Base-by-base conservation (phyloP, 352 stramenopile species). In the Phytophthora colocasiae region DNA sequence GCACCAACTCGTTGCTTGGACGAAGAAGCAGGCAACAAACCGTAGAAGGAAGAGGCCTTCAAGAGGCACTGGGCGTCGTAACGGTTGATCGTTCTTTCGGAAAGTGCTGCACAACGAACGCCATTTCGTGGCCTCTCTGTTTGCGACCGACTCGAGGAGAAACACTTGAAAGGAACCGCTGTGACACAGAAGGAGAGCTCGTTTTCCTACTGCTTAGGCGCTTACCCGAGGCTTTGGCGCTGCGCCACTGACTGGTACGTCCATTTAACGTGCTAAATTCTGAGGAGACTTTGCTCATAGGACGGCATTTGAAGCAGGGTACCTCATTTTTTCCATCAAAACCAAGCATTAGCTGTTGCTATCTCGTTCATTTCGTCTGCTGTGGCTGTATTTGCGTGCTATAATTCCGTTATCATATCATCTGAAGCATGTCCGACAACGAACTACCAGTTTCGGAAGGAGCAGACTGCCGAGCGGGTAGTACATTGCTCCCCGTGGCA, bases 401-500 rank as follows among this genome's bases (percentile, higher is more conserved):
- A 41, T 41, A 41, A 17, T 41, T 41, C 36, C 17, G 2, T 31
- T 36, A 36, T 36, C 14, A 3, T 14, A 36, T 10, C 31, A 55
- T 7, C 27, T 64, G 29, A 3, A 65, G 36, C 12, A 80, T 81
- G 69, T 52, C 46, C 6, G 36, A 61, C 12, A 32, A 48, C 9
- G 50, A 36, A 7, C 8, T 63, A 24, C 50, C 54, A 10, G 52
- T 61, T 8, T 34, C 46, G 1, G 49, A 63, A 46, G 58, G 55
- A 51, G 65, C 56, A 0, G 66, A 83, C 45, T 92, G 83, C 53
- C 80, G 76, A 0, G 61, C 66, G 6, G 65, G 58, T 10, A 90
- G 74, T 58, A 78, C 60, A 49, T 63, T 89, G 36, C 73, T 95
- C 2, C 84, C 83, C 0, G 59, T 92, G 5, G 62, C 90, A 22